Conservation (phyloP, 768 basidiomycete species). For the Nevesoporus exiguus region DNA sequence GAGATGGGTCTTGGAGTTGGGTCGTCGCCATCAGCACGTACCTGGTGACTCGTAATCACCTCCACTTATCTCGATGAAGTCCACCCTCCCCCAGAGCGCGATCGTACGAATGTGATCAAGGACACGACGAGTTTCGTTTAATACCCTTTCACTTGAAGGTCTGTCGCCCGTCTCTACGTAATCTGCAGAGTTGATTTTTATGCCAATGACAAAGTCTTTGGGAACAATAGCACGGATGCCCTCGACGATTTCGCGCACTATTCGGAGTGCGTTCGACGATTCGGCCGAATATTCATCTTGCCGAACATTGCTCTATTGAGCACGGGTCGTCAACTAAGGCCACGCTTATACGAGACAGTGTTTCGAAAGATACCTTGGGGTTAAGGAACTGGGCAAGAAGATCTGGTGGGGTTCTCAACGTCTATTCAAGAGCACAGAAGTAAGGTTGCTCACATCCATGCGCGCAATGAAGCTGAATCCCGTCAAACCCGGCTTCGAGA, state of each 20-base stretch:
- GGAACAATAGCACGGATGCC: slow-evolving; percentile 55
- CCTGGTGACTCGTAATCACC: slow-evolving; percentile 83
- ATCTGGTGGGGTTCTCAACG: slow-evolving; percentile 40
- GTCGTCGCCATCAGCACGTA: slow-evolving; percentile 24
- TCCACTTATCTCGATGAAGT: slow-evolving; percentile 87
- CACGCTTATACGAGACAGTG: slow-evolving; percentile 12
- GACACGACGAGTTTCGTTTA: slow-evolving; percentile 37
- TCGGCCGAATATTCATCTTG: slow-evolving; percentile 55
- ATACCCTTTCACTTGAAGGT: slow-evolving; percentile 31
- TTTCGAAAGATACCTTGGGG: slow-evolving; percentile 47
- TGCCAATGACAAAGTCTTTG: slow-evolving; percentile 60
- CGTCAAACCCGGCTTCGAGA: slow-evolving; percentile 72
- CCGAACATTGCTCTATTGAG: slow-evolving; percentile 47
- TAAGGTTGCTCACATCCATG: slow-evolving; percentile 69
- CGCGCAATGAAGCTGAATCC: slow-evolving; percentile 78
- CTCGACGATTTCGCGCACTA: slow-evolving; percentile 54
- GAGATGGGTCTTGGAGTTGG: neutral
- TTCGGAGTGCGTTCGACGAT: slow-evolving; percentile 44
- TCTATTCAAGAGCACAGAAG: neutral
- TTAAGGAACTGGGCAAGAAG: slow-evolving; percentile 78
- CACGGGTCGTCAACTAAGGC: neutral
- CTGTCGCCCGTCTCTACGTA: slow-evolving; percentile 43
- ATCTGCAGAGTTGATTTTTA: slow-evolving; percentile 82
- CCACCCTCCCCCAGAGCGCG: slow-evolving; percentile 61
- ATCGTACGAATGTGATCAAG: slow-evolving; percentile 60